These are phyloP conservation scores for Hygrocybe coccinea DNA, from an alignment of 768 basidiomycete genomes.

Conservation along the genomic window DNA sequence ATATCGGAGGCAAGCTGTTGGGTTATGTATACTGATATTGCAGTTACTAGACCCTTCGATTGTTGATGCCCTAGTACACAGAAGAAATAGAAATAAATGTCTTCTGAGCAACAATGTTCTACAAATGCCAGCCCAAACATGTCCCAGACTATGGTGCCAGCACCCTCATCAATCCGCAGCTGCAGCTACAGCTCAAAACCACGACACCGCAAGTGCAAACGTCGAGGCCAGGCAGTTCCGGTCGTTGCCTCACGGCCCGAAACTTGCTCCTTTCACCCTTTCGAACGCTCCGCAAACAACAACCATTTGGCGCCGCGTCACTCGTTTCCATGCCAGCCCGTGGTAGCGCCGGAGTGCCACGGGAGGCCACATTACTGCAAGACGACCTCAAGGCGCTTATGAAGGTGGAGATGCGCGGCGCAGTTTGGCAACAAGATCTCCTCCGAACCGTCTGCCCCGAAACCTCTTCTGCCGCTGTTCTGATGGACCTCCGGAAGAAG, in stretches of 20 bases:
- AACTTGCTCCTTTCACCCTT: not conserved
- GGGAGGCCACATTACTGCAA: not conserved
- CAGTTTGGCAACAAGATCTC: not conserved
- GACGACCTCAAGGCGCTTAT: not conserved
- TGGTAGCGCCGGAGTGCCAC: not conserved
- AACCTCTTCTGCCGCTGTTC: not conserved
- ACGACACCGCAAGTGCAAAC: no score
- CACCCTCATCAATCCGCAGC: no score
- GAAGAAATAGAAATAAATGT: no score
- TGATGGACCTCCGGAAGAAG: not conserved
- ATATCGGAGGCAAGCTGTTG: slow-evolving; percentile 92
- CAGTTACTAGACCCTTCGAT: no score
- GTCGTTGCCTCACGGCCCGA: no score
- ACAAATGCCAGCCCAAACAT: no score
- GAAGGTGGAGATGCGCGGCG: not conserved
- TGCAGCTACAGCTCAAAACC: no score
- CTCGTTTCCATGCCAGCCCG: not conserved
- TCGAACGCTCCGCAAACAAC: not conserved
- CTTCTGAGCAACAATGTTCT: no score
- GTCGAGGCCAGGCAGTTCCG: no score
- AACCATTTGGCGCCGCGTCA: not conserved
- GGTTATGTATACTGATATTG: slow-evolving; percentile 79
- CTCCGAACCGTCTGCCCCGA: not conserved
- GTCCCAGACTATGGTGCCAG: no score
- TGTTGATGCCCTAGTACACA: no score